Conservation (phyloP, 225 moss, liverwort and hornwort genomes). For the Marchantia paleacea region DNA sequence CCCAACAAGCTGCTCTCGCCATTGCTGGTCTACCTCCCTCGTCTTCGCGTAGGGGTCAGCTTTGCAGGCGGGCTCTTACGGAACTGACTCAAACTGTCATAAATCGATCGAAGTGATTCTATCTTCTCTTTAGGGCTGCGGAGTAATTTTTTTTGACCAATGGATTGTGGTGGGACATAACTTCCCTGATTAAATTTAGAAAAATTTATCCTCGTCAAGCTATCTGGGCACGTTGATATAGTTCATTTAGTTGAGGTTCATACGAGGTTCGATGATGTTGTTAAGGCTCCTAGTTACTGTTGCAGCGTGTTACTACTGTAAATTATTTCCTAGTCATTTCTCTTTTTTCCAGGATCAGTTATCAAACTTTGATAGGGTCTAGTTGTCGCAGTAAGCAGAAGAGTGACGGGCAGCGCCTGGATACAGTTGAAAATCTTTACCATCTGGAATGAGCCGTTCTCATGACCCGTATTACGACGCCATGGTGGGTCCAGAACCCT, state of each 20-base stretch:
- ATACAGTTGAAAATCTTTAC: background rate
- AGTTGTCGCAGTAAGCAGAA: background rate
- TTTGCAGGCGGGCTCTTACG: constrained; percentile 76
- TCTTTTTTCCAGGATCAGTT: background rate
- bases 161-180: background rate
- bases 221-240: background rate
- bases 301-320: background rate
- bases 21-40: constrained; percentile 59
- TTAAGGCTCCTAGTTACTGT: background rate
- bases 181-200: background rate
- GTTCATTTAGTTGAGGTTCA: background rate
- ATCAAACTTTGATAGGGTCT: background rate
- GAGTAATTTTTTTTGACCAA: background rate
- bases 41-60: constrained; percentile 54
- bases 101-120: constrained; percentile 66
- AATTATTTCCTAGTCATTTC: background rate
- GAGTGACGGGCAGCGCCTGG: background rate
- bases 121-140: too few relatives aligned
- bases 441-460: background rate
- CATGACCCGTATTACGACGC: background rate
- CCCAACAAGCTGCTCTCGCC: constrained; percentile 62
- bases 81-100: constrained; percentile 71
- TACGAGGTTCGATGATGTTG: background rate
- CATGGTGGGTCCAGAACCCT: too few relatives aligned
- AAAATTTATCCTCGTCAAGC: background rate